These are phyloP conservation scores for Paramecium pentaurelia DNA, from an alignment of 73 alveolate genomes.

Conservation along the genomic window DNA sequence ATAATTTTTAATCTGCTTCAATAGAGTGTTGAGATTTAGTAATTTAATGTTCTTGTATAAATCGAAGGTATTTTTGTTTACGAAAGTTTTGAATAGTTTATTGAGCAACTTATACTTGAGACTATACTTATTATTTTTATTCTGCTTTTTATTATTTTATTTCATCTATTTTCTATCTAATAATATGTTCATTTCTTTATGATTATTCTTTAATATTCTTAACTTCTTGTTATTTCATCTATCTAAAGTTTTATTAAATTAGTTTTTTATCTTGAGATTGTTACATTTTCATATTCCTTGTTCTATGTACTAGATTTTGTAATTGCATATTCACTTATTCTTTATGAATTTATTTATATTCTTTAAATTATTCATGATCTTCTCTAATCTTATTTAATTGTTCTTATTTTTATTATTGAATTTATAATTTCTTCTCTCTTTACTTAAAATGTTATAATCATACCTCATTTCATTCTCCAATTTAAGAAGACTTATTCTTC, in stretches of 20 bases:
- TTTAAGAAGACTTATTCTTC: not conserved
- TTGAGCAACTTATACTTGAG: not conserved
- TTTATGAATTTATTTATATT: not conserved
- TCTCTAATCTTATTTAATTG: not conserved
- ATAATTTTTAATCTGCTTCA: not conserved
- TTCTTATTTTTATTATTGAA: not conserved
- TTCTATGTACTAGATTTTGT: not conserved
- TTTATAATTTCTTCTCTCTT: constrained; percentile 6
- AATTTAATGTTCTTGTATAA: not conserved
- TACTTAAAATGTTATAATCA: not conserved
- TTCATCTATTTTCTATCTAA: not conserved
- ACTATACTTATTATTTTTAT: not conserved
- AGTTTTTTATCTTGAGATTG: not conserved
- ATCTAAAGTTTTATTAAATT: not conserved
- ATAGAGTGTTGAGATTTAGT: not conserved
- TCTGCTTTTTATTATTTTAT: not conserved
- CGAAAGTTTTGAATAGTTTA: constrained; percentile 18
- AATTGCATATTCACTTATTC: not conserved
- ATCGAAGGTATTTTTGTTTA: not conserved
- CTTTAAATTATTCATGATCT: constrained; percentile 27
- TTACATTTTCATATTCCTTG: not conserved
- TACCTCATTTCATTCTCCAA: constrained; percentile 42
- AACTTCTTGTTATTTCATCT: not conserved
- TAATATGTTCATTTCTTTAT: not conserved
- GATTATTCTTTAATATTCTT: constrained; percentile 29